Conservation (phyloP, 2,329 filamentous ascomycete genomes). For the Fusarium graminum region DNA sequence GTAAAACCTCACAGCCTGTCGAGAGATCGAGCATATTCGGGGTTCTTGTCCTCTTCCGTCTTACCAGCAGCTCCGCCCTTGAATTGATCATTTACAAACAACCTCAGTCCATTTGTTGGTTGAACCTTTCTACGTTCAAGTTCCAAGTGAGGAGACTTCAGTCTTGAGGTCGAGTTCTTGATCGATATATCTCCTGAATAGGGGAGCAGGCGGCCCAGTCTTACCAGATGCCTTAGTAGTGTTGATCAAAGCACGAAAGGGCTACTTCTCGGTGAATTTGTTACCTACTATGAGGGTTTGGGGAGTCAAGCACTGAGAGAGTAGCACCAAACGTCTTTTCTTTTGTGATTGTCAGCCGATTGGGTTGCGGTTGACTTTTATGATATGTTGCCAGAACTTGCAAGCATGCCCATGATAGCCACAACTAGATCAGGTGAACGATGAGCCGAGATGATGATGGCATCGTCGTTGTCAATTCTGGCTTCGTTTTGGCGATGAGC, state of each 20-base stretch:
- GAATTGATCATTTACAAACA: slow-evolving; percentile 36
- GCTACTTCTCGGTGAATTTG: slow-evolving; percentile 80
- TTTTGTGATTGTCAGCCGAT: not conserved
- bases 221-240: slow-evolving; percentile 79
- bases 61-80: slow-evolving; percentile 40
- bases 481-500: slow-evolving; percentile 77
- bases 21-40: slow-evolving; percentile 67
- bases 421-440: slow-evolving; percentile 73
- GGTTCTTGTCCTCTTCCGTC: slow-evolving; percentile 59
- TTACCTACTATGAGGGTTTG: slow-evolving; percentile 50
- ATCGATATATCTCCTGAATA: slow-evolving; percentile 20
- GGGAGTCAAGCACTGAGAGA: slow-evolving; percentile 35
- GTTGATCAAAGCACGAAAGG: slow-evolving; percentile 76
- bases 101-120: too few species aligned
- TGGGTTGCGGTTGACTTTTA: not conserved
- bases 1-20: slow-evolving; percentile 64
- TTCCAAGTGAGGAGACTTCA: slow-evolving; percentile 15
- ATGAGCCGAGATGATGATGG: slow-evolving; percentile 93
- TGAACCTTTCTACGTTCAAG: not conserved
- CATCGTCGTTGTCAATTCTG: slow-evolving; percentile 82
- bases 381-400: not conserved
- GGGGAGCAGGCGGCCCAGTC: slow-evolving; percentile 53
- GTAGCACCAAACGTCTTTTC: slow-evolving; percentile 55
- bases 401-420: slow-evolving; percentile 80
- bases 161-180: slow-evolving; percentile 27